Percentiles rank a stretch among this genome's conserved stretches.
phyloP scores from a whole-genome alignment of 108 stramenopile species.

The Skeletonema tropicum region DNA sequence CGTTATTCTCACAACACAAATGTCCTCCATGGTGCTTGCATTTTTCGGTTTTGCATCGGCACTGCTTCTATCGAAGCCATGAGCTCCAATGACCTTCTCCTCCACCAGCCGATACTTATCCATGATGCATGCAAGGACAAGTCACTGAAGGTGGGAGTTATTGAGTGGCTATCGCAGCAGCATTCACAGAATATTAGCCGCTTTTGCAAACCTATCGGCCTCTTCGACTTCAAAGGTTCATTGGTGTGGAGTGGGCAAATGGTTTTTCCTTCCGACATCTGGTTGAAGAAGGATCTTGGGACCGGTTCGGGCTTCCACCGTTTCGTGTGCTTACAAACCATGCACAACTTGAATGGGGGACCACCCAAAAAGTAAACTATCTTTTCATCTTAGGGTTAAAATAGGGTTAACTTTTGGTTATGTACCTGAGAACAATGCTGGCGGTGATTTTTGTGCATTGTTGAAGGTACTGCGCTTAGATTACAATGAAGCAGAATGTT shows the following conservation, averaged over 20 bases:
- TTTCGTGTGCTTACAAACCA: not conserved
- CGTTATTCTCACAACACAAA: constrained; percentile 72
- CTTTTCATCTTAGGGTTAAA: not conserved
- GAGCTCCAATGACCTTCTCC: constrained; percentile 55
- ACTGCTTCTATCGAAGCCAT: constrained; percentile 58
- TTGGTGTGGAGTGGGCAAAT: not conserved
- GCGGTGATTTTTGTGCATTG: no score
- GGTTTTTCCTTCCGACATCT: not conserved
- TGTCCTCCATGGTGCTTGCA: not conserved
- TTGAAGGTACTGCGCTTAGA: no score
- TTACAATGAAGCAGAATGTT: constrained; percentile 15
- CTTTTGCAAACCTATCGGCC: no score
- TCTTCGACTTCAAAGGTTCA: no score
- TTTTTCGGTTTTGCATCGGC: constrained; percentile 12
- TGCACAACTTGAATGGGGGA: not conserved
- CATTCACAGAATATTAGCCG: no score
- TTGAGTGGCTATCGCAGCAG: not conserved
- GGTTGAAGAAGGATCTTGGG: not conserved
- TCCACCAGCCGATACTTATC: constrained; percentile 88
- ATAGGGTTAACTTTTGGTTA: no score
- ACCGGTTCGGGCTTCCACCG: not conserved
- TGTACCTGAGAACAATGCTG: no score
- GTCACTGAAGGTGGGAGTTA: not conserved
- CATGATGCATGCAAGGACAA: constrained; percentile 51
- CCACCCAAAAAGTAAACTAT: not conserved